Base-by-base conservation (phyloP, 106 monocot genomes). In the Dendrobium officinale region DNA sequence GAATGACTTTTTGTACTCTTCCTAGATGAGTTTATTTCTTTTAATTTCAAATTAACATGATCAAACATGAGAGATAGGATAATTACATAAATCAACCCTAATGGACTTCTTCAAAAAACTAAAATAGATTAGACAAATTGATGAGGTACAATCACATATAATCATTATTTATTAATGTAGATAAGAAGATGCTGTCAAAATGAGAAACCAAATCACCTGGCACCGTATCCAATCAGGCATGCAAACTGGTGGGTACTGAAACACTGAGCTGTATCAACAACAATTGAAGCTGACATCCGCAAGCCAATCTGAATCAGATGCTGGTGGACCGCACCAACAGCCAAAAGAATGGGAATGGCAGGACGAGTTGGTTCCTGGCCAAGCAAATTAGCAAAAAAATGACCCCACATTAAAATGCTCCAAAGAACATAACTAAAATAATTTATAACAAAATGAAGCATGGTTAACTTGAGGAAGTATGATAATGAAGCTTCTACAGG, bases 241-340 rank as follows among this genome's bases (percentile, higher is more conserved):
- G 95, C 98, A 87, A 98, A 98, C 16, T 98, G 98, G 85, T 98
- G 98, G 59, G 98, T 98, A 77, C 98, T 98, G 84, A 95, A 98
- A 81, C 95, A 98, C 79, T 98, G 98, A 82, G 98, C 98, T 88
- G 98, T 98, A 78, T 98, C 98, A 79, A 87, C 98, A 84, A 98
- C 92, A 77, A 98, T 95, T 5, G 98, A 98, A 78, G 98, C 91
- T 81, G 92, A 93, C 98, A 95, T 98, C 42, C 98, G 82, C 70
- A 98, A 83, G 48, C 98, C 98, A 88, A 95, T 98, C 78, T 98
- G 95, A 85, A 98, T 98, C 70, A 98, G 82, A 89, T 98, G 98
- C 84, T 98, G 98, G 66, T 98, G 98, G 82, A 98, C 95, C 84
- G 92, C 95, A 86, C 98, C 98, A 80, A 98, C 95, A 73, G 98